Evolutionary conservation across 192 early-diverging fungal genomes (phyloP).

Genomic region (Coemansia sp.): DNA sequence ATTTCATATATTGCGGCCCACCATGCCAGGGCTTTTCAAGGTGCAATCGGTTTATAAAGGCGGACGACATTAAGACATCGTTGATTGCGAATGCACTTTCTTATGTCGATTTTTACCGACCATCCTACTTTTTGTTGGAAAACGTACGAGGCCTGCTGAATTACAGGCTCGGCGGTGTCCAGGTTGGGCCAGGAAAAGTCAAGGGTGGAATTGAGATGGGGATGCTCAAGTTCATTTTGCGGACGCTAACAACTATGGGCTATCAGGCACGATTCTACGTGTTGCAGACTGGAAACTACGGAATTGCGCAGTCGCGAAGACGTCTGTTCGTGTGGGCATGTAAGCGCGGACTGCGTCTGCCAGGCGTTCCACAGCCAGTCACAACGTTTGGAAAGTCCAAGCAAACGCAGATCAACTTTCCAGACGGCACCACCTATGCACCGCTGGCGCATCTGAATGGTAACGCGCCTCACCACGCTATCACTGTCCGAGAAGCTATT

Average conservation of each 20-base stretch:
- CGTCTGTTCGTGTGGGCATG: slow-evolving; percentile 69
- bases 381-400: slow-evolving; percentile 56
- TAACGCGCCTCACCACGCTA: slow-evolving; percentile 57
- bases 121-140: slow-evolving; percentile 67
- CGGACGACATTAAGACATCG: slow-evolving; percentile 68
- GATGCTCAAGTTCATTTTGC: slow-evolving; percentile 68
- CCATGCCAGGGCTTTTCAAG: slow-evolving; percentile 73
- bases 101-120: slow-evolving; percentile 72
- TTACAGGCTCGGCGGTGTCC: slow-evolving; percentile 63
- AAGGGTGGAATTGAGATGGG: slow-evolving; percentile 64
- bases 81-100: slow-evolving; percentile 64
- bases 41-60: slow-evolving; percentile 62
- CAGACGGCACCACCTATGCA: slow-evolving; percentile 43
- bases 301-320: slow-evolving; percentile 64
- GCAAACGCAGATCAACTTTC: slow-evolving; percentile 47
- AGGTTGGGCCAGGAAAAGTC: slow-evolving; percentile 52
- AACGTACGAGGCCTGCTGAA: slow-evolving; percentile 66
- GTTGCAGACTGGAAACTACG: slow-evolving; percentile 66
- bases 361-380: slow-evolving; percentile 59
- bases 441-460: slow-evolving; percentile 51
- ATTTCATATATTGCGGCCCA: slow-evolving; percentile 75
- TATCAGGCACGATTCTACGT: slow-evolving; percentile 68
- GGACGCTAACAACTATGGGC: slow-evolving; percentile 64
- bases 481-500: slow-evolving; percentile 66
- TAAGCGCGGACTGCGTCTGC: slow-evolving; percentile 57